These are phyloP conservation scores for Sisymbrium irio DNA, from an alignment of 345 rosid species.

Conservation along the genomic window DNA sequence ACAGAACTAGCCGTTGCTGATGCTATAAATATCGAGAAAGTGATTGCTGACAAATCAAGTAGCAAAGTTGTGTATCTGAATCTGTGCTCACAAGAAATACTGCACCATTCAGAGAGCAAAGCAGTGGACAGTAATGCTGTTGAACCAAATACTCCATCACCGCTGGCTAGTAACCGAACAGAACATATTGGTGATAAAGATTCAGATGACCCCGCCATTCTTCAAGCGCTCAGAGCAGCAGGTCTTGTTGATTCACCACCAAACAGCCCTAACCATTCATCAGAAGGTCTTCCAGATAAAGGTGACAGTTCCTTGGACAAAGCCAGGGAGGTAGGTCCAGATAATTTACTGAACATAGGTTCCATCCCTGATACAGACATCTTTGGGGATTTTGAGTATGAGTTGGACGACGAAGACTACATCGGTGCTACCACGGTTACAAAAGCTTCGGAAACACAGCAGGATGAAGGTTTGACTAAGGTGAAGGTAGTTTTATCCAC, in stretches of 20 bases:
- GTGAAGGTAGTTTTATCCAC: slow-evolving; percentile 73
- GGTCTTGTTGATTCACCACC: slow-evolving; percentile 98
- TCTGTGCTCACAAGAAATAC: slow-evolving; percentile 87
- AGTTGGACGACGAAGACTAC: slow-evolving; percentile 78
- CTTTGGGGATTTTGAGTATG: slow-evolving; percentile 85
- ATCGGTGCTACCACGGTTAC: slow-evolving; percentile 49
- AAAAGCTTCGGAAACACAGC: slow-evolving; percentile 44
- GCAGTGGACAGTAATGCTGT: slow-evolving; percentile 34
- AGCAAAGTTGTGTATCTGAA: slow-evolving; percentile 85
- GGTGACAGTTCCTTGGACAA: slow-evolving; percentile 35
- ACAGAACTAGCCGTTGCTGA: slow-evolving; percentile 98
- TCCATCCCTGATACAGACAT: slow-evolving; percentile 65
- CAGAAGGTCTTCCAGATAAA: slow-evolving; percentile 35
- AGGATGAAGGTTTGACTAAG: slow-evolving; percentile 55
- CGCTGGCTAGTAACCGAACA: slow-evolving; percentile 33
- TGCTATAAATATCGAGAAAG: slow-evolving; percentile 87
- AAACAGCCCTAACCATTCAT: slow-evolving; percentile 54
- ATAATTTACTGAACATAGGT: slow-evolving; percentile 64
- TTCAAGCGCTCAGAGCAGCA: slow-evolving; percentile 71
- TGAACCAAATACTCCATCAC: slow-evolving; percentile 42
- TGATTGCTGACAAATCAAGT: slow-evolving; percentile 73
- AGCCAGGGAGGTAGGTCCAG: slow-evolving; percentile 47
- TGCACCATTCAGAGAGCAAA: slow-evolving; percentile 45
- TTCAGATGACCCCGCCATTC: slow-evolving; percentile 46
- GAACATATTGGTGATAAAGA: slow-evolving; percentile 38